A percentile compares a stretch with the other conserved stretches of the same genome.
phyloP scores from a whole-genome alignment of 306 rosid species.

The Cyclanthera cordifolia region DNA sequence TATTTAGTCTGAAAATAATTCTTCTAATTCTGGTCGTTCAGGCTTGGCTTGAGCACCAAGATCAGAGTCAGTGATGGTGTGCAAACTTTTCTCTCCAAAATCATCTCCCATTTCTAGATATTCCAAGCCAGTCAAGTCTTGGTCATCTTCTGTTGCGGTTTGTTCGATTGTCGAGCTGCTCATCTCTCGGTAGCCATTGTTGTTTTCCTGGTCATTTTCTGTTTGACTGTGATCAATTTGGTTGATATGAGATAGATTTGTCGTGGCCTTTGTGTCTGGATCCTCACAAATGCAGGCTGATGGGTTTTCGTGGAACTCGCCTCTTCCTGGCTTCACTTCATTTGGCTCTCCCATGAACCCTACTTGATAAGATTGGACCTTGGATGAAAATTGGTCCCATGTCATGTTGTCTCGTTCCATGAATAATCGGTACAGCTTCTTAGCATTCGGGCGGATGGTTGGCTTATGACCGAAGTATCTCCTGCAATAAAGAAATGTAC shows the following conservation, averaged over 20 bases:
- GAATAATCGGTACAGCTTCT: conserved; percentile 46
- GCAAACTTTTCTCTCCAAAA: conserved; percentile 16
- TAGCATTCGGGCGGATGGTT: conserved; percentile 77
- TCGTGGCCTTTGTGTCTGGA: conserved; percentile 17
- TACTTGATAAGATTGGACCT: conserved; percentile 48
- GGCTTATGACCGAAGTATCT: conserved; percentile 84
- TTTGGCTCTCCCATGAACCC: conserved; percentile 91
- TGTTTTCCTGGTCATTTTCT: conserved; percentile 14
- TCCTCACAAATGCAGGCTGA: conserved; percentile 62
- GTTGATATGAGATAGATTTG: conserved; percentile 11
- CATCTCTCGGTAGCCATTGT: conserved; percentile 11
- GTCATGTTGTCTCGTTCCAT: conserved; percentile 36
- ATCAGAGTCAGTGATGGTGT: conserved; percentile 18
- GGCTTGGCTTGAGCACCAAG: conserved; percentile 19
- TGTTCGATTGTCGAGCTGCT: conserved; percentile 24
- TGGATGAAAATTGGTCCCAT: conserved; percentile 67
- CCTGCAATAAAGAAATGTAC: conserved; percentile 33
- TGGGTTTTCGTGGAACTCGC: conserved; percentile 84
- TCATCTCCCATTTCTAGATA: conserved; percentile 24
- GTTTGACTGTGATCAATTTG: conserved; percentile 16
- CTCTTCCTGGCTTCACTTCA: conserved; percentile 54
- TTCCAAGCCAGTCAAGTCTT: conserved; percentile 34
- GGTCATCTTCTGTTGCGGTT: conserved; percentile 29
- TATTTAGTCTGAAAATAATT: conserved; percentile 51
- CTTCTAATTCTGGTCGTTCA: conserved; percentile 48